Evolutionary conservation across 1,139 yeast species (phyloP).

Genomic region (Taiozyma onychis): DNA sequence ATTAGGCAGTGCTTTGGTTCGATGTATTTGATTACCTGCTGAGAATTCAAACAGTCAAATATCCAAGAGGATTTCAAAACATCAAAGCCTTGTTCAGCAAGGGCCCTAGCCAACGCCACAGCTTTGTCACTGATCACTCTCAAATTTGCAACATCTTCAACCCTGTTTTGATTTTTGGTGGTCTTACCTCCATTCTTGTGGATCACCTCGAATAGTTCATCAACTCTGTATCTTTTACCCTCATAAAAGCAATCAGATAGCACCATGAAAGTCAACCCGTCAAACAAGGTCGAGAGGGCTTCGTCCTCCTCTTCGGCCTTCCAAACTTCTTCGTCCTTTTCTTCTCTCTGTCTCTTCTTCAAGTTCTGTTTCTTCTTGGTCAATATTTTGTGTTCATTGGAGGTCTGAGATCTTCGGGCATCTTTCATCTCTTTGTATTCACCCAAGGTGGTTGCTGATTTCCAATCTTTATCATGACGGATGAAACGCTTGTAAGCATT

Average conservation of each 20-base stretch:
- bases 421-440: conserved; percentile 42
- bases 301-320: conserved; percentile 9
- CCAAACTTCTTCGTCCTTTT: conserved; percentile 19
- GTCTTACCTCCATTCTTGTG: conserved; percentile 47
- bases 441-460: conserved; percentile 49
- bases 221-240: conserved; percentile 27
- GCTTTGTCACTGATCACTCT: conserved; percentile 43
- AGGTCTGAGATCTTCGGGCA: conserved; percentile 15
- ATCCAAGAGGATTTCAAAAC: conserved; percentile 69
- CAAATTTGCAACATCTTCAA: conserved; percentile 13
- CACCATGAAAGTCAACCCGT: conserved; percentile 33
- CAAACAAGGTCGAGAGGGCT: conserved; percentile 25
- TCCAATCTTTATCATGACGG: conserved; percentile 62
- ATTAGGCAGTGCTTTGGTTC: conserved; percentile 55
- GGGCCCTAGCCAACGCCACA: conserved; percentile 40
- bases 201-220: conserved; percentile 35
- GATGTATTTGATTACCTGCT: conserved; percentile 37
- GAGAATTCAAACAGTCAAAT: conserved; percentile 50
- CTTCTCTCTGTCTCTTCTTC: conserved; percentile 5
- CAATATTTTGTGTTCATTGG: conserved; percentile 14
- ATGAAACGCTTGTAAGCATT: conserved; percentile 69
- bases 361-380: conserved; percentile 7
- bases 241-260: conserved; percentile 37
- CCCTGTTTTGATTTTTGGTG: conserved; percentile 23
- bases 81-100: conserved; percentile 46